These are phyloP conservation scores for Lepiota brunneoincarnata DNA, from an alignment of 768 basidiomycete species.

Conservation along the genomic window DNA sequence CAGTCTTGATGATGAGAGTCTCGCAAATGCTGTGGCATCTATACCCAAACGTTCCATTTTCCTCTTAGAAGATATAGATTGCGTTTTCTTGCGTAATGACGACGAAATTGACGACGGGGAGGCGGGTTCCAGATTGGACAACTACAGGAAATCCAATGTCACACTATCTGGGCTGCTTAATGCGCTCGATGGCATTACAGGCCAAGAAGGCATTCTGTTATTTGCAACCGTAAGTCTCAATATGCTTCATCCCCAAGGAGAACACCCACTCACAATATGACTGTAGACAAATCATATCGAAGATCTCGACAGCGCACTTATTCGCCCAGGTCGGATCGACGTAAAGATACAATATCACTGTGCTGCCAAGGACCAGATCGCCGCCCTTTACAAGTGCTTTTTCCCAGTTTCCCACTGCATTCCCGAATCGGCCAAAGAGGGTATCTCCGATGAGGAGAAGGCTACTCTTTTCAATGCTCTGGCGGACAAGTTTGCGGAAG, in stretches of 20 bases:
- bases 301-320: constrained; percentile 50
- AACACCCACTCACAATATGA: neutral
- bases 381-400: constrained; percentile 46
- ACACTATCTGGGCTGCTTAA: constrained; percentile 56
- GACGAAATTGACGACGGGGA: constrained; percentile 1
- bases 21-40: constrained; percentile 39
- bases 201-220: constrained; percentile 57
- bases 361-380: constrained; percentile 41
- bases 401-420: constrained; percentile 33
- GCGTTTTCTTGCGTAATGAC: constrained; percentile 49
- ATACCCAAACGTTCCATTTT: constrained; percentile 51
- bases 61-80: constrained; percentile 58
- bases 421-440: constrained; percentile 9
- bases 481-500: constrained; percentile 36
- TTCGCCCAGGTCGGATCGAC: constrained; percentile 57
- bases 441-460: constrained; percentile 4
- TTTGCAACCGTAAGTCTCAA: constrained; percentile 48
- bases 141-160: constrained; percentile 26
- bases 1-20: constrained; percentile 47
- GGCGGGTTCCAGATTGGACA: neutral
- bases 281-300: constrained; percentile 54
- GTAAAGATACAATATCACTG: constrained; percentile 47
- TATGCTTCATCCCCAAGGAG: neutral
- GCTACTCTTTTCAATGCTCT: constrained; percentile 24
- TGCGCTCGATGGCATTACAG: constrained; percentile 54